These are phyloP conservation scores for Ogataea nitratoaversa DNA, from an alignment of 805 yeast species.

Conservation along the genomic window DNA sequence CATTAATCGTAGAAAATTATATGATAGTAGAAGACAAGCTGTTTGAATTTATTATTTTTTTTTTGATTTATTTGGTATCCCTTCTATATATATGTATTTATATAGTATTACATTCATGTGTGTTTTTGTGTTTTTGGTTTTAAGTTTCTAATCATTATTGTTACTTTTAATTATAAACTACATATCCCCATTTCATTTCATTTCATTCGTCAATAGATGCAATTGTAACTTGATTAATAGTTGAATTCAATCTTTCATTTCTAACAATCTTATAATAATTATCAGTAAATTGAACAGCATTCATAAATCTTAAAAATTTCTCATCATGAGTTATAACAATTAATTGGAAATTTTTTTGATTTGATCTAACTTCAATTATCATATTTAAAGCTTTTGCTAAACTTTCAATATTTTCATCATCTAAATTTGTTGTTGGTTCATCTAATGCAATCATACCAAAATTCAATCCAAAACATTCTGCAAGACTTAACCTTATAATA, in stretches of 20 bases:
- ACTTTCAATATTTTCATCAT: slow-evolving; percentile 81
- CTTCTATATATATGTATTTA: neutral
- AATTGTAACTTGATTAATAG: slow-evolving; percentile 42
- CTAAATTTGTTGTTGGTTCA: slow-evolving; percentile 96
- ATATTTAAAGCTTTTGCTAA: slow-evolving; percentile 74
- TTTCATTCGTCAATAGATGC: slow-evolving; percentile 18
- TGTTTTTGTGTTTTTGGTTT: no score
- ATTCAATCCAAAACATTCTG: slow-evolving; percentile 91
- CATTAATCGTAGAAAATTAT: slow-evolving; percentile 2
- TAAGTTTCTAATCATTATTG: no score
- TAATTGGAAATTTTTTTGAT: slow-evolving; percentile 85
- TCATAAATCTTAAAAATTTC: slow-evolving; percentile 77
- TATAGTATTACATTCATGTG: no score
- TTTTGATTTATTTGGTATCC: no score
- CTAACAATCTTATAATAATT: slow-evolving; percentile 80
- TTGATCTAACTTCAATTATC: slow-evolving; percentile 69
- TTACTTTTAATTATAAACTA: no score
- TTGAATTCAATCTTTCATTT: slow-evolving; percentile 76
- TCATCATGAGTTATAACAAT: slow-evolving; percentile 97
- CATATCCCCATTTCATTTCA: neutral
- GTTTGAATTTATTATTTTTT: neutral
- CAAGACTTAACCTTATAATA: slow-evolving; percentile 82
- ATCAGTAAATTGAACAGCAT: slow-evolving; percentile 80
- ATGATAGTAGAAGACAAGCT: neutral
- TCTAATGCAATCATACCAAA: slow-evolving; percentile 96